Percentiles rank a stretch among this genome's conserved stretches.
Evolutionary conservation across 139 green algal genomes (phyloP).

Genomic region (Volvox reticuliferus): DNA sequence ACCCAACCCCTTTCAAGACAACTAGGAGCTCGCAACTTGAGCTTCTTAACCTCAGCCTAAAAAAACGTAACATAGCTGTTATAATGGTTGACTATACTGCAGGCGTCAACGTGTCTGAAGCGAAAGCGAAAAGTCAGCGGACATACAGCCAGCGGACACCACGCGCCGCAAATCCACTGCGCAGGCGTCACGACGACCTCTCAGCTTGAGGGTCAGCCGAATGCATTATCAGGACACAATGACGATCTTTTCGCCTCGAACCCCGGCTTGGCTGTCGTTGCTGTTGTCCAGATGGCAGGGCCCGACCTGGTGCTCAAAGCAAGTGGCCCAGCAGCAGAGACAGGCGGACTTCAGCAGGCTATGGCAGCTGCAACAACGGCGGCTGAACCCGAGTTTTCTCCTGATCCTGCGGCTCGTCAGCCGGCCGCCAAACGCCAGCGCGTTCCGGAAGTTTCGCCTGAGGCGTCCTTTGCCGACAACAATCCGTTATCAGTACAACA

Average conservation of each 20-base stretch:
- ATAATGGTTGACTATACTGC: not conserved
- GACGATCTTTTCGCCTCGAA: not conserved
- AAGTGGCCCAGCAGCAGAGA: not conserved
- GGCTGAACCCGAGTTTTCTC: not conserved
- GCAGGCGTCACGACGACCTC: not conserved
- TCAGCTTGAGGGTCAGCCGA: not conserved
- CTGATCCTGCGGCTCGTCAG: not conserved
- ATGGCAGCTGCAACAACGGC: not conserved
- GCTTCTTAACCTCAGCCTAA: too few species aligned
- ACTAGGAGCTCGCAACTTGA: not conserved
- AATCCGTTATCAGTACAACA: too few species aligned
- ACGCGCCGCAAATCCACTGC: not conserved
- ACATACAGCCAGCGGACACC: not conserved
- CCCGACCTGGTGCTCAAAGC: not conserved
- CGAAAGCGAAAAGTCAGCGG: slow-evolving; percentile 29
- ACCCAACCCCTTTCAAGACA: not conserved
- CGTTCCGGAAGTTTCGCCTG: not conserved
- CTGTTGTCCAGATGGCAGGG: not conserved
- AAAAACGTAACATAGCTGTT: too few species aligned
- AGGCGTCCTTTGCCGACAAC: not conserved
- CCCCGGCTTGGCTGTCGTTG: not conserved
- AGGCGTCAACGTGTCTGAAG: not conserved
- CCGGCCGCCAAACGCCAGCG: slow-evolving; percentile 28
- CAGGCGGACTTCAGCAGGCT: not conserved
- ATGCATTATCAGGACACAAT: not conserved